Percentiles rank a stretch among this genome's conserved stretches.
Conservation (phyloP, 495 filamentous ascomycete species). For the Neurospora hispaniola region DNA sequence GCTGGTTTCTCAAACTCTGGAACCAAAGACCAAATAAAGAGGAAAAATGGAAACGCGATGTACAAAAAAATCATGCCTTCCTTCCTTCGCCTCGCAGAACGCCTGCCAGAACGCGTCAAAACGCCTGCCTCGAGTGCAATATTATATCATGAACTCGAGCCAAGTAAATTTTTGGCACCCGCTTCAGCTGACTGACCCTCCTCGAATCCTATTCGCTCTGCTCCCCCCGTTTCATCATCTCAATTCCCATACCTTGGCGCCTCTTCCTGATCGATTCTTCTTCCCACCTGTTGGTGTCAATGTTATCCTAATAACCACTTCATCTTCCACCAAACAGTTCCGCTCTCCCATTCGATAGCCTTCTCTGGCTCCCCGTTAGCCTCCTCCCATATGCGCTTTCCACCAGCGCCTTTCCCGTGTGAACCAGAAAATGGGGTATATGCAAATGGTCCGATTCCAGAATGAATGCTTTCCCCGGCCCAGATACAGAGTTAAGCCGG, state of each 20-base stretch:
- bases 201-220: not conserved
- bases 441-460: slow-evolving; percentile 12
- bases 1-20: not conserved
- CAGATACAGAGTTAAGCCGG: slow-evolving; percentile 4
- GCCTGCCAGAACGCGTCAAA: not conserved
- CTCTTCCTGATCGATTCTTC: not conserved
- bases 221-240: not conserved
- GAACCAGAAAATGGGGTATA: slow-evolving; percentile 11
- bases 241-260: not conserved
- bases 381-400: not conserved
- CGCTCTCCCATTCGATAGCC: not conserved
- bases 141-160: not conserved
- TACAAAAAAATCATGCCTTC: not conserved
- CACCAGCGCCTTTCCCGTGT: not conserved
- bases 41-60: not conserved
- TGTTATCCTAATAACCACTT: not conserved
- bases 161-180: not conserved
- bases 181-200: not conserved
- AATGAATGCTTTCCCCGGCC: slow-evolving; percentile 1
- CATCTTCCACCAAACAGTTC: not conserved
- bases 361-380: not conserved
- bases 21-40: not conserved
- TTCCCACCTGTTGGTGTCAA: not conserved
- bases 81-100: not conserved
- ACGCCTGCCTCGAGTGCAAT: not conserved